Evolutionary conservation across 345 rosid genomes (phyloP).

Genomic region (Gynandropsis gynandra): DNA sequence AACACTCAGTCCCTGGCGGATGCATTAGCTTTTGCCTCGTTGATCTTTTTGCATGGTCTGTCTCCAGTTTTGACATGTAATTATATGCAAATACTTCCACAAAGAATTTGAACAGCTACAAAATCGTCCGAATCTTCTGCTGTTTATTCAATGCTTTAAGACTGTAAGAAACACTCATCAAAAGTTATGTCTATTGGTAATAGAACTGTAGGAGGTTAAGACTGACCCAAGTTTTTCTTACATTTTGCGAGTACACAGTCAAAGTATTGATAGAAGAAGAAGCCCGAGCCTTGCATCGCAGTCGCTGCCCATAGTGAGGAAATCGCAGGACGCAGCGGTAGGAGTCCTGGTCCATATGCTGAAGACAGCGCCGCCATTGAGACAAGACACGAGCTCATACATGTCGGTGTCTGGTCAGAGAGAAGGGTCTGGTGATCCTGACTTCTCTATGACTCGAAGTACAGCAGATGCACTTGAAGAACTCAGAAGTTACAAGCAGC

Average conservation of each 20-base stretch:
- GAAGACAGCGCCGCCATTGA: slow-evolving; percentile 69
- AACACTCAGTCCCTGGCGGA: too few species aligned
- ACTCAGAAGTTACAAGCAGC: slow-evolving; percentile 68
- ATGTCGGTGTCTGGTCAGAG: slow-evolving; percentile 42
- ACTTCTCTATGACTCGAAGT: slow-evolving; percentile 57
- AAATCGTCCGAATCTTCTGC: too few species aligned
- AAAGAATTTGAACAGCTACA: too few species aligned
- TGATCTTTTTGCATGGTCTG: too few species aligned
- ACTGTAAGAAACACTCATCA: too few species aligned
- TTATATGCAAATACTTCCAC: too few species aligned
- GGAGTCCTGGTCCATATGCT: slow-evolving; percentile 79
- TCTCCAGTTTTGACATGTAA: too few species aligned
- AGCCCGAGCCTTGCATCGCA: slow-evolving; percentile 38
- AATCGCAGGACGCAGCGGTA: slow-evolving; percentile 87
- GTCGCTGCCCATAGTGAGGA: slow-evolving; percentile 37
- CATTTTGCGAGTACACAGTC: slow-evolving; percentile 28
- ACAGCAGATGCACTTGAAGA: slow-evolving; percentile 77
- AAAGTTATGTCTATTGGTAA: too few species aligned
- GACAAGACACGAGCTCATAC: slow-evolving; percentile 64
- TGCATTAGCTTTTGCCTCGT: too few species aligned
- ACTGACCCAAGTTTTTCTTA: slow-evolving; percentile 5
- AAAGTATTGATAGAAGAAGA: slow-evolving; percentile 38
- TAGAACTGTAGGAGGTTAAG: neutral
- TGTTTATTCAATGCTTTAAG: too few species aligned
- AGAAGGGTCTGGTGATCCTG: slow-evolving; percentile 52